These are phyloP conservation scores for Phytophthora quininea DNA, from an alignment of 352 stramenopile species.

Conservation along the genomic window DNA sequence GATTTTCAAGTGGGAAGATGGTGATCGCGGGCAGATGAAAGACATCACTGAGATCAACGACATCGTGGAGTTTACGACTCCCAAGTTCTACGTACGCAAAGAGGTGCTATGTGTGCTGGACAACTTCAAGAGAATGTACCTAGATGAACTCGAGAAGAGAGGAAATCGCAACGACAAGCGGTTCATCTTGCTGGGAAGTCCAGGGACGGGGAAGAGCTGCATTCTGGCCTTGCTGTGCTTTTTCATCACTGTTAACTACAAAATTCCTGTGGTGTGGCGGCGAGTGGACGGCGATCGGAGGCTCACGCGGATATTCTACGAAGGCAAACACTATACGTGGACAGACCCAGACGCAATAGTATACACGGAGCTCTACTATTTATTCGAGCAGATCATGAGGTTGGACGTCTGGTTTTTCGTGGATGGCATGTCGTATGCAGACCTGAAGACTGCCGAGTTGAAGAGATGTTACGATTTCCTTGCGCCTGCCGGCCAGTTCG, in stretches of 20 bases:
- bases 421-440: neutral
- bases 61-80: constrained; percentile 2
- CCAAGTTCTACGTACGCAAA: constrained; percentile 7
- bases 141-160: neutral
- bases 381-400: neutral
- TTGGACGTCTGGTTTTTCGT: neutral
- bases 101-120: constrained; percentile 12
- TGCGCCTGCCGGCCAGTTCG: neutral
- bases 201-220: constrained; percentile 22
- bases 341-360: too few relatives aligned
- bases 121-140: constrained; percentile 6
- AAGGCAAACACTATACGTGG: constrained; percentile 6
- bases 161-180: neutral
- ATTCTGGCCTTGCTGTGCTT: constrained; percentile 1
- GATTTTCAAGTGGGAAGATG: constrained; percentile 9
- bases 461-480: neutral
- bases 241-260: neutral
- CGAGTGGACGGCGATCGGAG: neutral
- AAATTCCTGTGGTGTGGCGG: neutral
- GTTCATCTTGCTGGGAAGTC: constrained; percentile 17
- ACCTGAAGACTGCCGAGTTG: neutral
- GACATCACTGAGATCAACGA: constrained; percentile 3
- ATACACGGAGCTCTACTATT: neutral
- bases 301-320: constrained; percentile 1
- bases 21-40: constrained; percentile 2